A percentile compares a stretch with the other conserved stretches of the same genome.
These are phyloP conservation scores for Didymella keratinophila DNA, from an alignment of 2,329 filamentous ascomycete genomes.

Conservation along the genomic window DNA sequence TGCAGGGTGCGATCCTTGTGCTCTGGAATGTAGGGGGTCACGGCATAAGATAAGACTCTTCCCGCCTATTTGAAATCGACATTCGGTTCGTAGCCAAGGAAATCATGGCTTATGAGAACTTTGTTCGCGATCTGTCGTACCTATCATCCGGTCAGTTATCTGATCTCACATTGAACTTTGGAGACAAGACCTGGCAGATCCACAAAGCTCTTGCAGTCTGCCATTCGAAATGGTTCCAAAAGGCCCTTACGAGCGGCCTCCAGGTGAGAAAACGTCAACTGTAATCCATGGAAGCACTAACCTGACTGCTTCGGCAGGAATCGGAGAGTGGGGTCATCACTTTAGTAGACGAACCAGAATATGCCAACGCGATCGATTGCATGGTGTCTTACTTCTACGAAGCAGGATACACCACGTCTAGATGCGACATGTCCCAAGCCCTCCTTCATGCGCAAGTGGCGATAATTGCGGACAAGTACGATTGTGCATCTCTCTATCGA, in stretches of 20 bases:
- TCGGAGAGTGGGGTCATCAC: slow-evolving; percentile 26
- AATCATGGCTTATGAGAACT: background rate
- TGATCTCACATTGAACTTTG: slow-evolving; percentile 29
- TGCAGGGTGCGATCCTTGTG: too few relatives aligned
- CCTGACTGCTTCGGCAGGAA: slow-evolving; percentile 17
- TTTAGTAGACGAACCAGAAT: slow-evolving; percentile 27
- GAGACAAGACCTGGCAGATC: slow-evolving; percentile 31
- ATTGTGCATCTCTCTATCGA: slow-evolving; percentile 29
- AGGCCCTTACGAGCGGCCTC: slow-evolving; percentile 26
- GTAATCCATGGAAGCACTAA: too few relatives aligned
- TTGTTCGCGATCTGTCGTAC: slow-evolving; percentile 17
- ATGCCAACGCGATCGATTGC: slow-evolving; percentile 31
- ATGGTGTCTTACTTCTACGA: slow-evolving; percentile 36
- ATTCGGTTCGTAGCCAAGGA: too few relatives aligned
- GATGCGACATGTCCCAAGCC: slow-evolving; percentile 23
- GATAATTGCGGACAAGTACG: slow-evolving; percentile 34
- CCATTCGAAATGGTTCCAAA: slow-evolving; percentile 35
- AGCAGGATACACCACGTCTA: slow-evolving; percentile 22
- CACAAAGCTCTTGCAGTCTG: slow-evolving; percentile 31
- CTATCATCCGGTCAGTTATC: slow-evolving; percentile 23
- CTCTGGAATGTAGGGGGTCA: too few relatives aligned
- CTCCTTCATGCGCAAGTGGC: slow-evolving; percentile 33
- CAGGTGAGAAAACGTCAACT: slow-evolving; percentile 14
- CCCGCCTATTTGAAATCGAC: too few relatives aligned
- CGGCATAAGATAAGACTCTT: too few relatives aligned